Evolutionary conservation across 2,329 filamentous ascomycete species (phyloP), one percentile per base, ranked within the genome.

Genomic region (Colletotrichum sp.): DNA sequence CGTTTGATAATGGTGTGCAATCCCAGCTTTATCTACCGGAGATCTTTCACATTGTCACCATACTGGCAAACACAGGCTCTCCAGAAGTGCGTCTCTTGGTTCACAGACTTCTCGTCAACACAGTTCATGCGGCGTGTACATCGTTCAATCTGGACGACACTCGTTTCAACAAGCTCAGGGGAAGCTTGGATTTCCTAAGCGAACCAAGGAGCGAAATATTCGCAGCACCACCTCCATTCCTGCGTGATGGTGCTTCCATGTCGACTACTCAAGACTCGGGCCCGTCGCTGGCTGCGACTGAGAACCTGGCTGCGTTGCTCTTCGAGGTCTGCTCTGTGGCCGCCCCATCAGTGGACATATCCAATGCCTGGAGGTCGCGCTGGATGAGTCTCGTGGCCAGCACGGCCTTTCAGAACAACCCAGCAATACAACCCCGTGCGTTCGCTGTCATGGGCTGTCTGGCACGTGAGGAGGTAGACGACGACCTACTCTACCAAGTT

Each of bases 301-400:
- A 94, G 80, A 90, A 88, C 66, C 86, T 94, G 8, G 92, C 92
- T 2, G 87, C 88, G 27, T 82, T 93, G 2, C 83, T 94, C 22
- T 92, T 93, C 67, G 92, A 94, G 74, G 88, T 93, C 16, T 94
- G 91, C 77, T 87, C 88, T 3, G 85, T 93, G 19, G 92, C 92
- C 5, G 92, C 93, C 15, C 91, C 92, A 13, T 92, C 92, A 1
- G 84, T 91, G 11, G 92, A 94, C 78, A 86, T 93, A 79, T 90
- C 92, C 27, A 94, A 94, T 79, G 89, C 91, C 19, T 94, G 93
- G 93, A 90, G 93, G 30, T 92, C 93, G 25, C 89, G 93, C 25
- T 94, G 93, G 93, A 94, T 94, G 93, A 93, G 92, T 79, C 85
- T 94, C 27, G 92, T 94, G 52, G 92, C 93, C 19, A 94, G 93